Conservation (phyloP, 2,329 filamentous ascomycete genomes). For the Fusarium sp. region DNA sequence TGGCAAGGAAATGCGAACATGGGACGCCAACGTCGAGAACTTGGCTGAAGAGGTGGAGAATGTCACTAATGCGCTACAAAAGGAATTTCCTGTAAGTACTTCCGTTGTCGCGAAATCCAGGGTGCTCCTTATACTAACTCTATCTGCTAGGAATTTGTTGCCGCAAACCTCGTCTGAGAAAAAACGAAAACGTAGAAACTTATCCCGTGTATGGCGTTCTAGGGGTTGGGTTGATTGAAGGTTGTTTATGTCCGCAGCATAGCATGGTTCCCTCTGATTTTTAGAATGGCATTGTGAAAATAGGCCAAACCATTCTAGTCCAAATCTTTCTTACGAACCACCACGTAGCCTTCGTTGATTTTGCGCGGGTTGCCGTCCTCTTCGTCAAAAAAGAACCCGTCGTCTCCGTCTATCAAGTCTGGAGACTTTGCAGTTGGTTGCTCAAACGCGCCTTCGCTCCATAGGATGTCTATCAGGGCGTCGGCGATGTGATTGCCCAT, state of each 20-base stretch:
- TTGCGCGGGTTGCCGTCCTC: constrained; percentile 62
- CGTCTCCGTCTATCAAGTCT: constrained; percentile 6
- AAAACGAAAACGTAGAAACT: constrained; percentile 30
- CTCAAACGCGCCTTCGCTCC: constrained; percentile 49
- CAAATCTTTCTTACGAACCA: constrained; percentile 66
- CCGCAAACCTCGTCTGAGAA: constrained; percentile 61
- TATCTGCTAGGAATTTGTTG: constrained; percentile 65
- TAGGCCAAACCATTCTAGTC: constrained; percentile 53
- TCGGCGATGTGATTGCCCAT: constrained; percentile 71
- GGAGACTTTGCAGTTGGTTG: constrained; percentile 17
- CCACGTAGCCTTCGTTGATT: constrained; percentile 66
- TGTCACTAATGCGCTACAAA: constrained; percentile 83
- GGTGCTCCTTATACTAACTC: constrained; percentile 21
- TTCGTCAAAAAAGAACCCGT: constrained; percentile 60
- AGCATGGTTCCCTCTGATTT: constrained; percentile 34
- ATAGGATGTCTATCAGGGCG: constrained; percentile 63
- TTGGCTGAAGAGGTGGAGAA: constrained; percentile 91
- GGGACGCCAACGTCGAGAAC: constrained; percentile 90
- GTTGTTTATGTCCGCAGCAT: constrained; percentile 37
- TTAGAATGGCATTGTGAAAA: constrained; percentile 34
- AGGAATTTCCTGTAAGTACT: constrained; percentile 76
- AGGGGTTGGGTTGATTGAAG: constrained; percentile 33
- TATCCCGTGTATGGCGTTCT: constrained; percentile 44
- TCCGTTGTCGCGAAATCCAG: not conserved
- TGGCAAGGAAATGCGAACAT: constrained; percentile 81